Base-by-base conservation (phyloP, 1,284 basidiomycete species). In the Heterobasidion annosum region DNA sequence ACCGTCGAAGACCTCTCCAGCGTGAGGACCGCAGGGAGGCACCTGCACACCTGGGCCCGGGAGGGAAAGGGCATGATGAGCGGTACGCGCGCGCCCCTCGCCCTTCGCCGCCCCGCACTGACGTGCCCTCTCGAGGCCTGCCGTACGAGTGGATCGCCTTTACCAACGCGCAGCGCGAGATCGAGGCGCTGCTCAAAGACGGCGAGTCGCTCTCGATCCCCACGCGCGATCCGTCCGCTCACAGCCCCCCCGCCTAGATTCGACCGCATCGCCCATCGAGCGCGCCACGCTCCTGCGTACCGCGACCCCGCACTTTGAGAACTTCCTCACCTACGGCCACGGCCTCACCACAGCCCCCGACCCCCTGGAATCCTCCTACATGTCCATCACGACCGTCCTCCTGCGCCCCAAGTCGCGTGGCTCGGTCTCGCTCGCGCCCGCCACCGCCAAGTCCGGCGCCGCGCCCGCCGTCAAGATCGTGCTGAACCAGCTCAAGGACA, bases 321-420 rank as follows among this genome's bases (percentile, higher is more conserved):
- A 49, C 48, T 49, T 49, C 34, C 15, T 49, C 15, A 12, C 8
- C 32, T 49, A 49, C 48, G 25, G 32, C 48, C 48, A 49, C 25
- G 48, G 48, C 1, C 33, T 49, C 9, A 49, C 33, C 25, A 12
- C 34, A 1, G 48, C 48, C 32, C 48, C 19, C 12, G 48, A 49
- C 34, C 48, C 48, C 2, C 48, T 32, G 32, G 15, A 49, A 25
- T 34, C 48, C 8, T 49, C 48, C n/a, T 49, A 49, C 48, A 49
- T 49, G 25, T 49, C 48, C 48, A 32, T 49, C 48, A n/a, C 48
- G n/a, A 49, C 48, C 12, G 48, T 49, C 48, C 48, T 49, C 32
- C 33, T 49, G 15, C n/a, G n/a, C 15, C 48, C 48, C 12, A 9
- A 18, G 18, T 49, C 48, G 3, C 19, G 48, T 3, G 48, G 48